Evolutionary conservation across 2,329 filamentous ascomycete genomes (phyloP), one percentile per base, ranked within the genome.

Genomic region (Neonectria neomacrospora): DNA sequence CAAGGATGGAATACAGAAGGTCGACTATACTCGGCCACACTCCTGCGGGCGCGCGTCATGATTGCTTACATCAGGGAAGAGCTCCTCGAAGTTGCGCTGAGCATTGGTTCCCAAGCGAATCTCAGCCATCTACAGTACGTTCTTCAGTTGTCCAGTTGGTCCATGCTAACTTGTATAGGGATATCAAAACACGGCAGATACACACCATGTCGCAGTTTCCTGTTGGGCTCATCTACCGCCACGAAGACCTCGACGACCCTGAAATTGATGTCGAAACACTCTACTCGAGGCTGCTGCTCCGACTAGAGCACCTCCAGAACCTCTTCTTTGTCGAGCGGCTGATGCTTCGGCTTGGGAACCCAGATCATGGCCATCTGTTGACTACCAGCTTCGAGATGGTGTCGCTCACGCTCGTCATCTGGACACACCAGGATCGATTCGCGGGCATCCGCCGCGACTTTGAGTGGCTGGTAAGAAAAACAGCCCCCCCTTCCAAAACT

Each of bases 281-380:
- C 0, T 84, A 83, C 54, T 76, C 78, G 5, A 76, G 83, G 2
- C 79, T 85, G 14, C 71, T 88, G 1, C 73, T 85, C 1, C 78
- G 79, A 2, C 77, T 87, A 2, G 80, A 83, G 22, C 81, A 86
- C 48, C 74, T 88, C 0, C 83, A 88, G 44, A 88, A 88, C 41
- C 77, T 86, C 3, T 88, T 90, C 61, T 81, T 90, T 10, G 76
- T 88, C 6, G 84, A 89, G 59, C 79, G 88, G 16, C 79, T 89
- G 0, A 74, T 89, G 9, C 78, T 85, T 22, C 85, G 84, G 18
- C 73, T 75, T 3, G 77, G 79, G 0, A 73, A 79, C 12, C 67
- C 74, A 0, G 76, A 79, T 9, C 74, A 79, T 9, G 78, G 78
- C 0, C 76, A 80, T 14, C 73, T 84, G 10, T 71, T 85, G 7